Conservation (phyloP, 495 filamentous ascomycete species). For the Emericellopsis terricola region DNA sequence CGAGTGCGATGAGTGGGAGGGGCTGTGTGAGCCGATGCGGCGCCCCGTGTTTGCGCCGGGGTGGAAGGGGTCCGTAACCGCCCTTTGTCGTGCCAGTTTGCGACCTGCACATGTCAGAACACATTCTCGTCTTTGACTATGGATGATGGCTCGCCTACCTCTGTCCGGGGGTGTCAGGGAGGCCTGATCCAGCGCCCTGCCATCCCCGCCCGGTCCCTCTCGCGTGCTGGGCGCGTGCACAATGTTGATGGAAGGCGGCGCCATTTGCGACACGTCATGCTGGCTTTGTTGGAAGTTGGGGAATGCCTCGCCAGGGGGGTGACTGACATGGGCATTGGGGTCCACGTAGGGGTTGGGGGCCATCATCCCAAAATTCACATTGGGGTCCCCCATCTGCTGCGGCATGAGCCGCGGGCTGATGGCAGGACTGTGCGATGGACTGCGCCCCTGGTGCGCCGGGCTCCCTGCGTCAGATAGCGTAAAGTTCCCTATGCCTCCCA, state of each 20-base stretch:
- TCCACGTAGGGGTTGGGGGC: conserved; percentile 24
- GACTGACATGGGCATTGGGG: conserved; percentile 32
- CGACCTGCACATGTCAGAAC: too few species aligned
- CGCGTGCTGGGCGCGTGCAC: conserved; percentile 63
- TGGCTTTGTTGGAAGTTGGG: conserved; percentile 29
- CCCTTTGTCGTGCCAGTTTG: conserved; percentile 39
- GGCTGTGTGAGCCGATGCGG: conserved; percentile 19
- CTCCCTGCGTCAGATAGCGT: conserved; percentile 55
- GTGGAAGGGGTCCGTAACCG: conserved; percentile 59
- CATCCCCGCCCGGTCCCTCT: too few species aligned
- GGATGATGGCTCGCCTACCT: conserved; percentile 41
- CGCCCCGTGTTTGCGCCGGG: conserved; percentile 20
- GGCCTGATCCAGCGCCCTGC: conserved; percentile 50
- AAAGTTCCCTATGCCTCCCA: conserved; percentile 64
- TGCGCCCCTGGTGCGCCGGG: conserved; percentile 39
- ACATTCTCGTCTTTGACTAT: too few species aligned
- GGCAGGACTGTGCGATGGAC: conserved; percentile 69
- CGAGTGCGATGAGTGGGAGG: conserved; percentile 26
- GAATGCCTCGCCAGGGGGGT: conserved; percentile 36
- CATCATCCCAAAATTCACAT: conserved; percentile 31
- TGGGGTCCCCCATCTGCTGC: conserved; percentile 46
- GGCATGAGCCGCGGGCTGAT: conserved; percentile 70
- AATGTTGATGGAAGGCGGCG: conserved; percentile 81
- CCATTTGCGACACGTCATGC: conserved; percentile 48
- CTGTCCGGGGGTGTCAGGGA: conserved; percentile 73